phyloP scores from a whole-genome alignment of 192 early-diverging fungal species.

The Backusella westeae region DNA sequence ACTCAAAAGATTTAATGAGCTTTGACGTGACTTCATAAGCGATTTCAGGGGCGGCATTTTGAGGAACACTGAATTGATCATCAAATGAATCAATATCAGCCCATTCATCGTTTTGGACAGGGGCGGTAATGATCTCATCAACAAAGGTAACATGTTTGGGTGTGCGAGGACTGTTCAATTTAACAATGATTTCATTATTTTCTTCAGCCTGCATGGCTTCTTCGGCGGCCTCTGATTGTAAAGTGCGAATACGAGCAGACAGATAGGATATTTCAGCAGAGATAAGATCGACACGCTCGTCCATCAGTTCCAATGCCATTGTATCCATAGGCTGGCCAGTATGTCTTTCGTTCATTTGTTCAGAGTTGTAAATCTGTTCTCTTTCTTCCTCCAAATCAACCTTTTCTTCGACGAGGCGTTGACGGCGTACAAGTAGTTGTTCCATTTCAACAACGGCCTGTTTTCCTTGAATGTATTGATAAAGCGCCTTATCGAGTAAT shows the following conservation, averaged over 20 bases:
- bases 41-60: constrained; percentile 42
- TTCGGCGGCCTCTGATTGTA: constrained; percentile 50
- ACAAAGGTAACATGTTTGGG: constrained; percentile 34
- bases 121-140: constrained; percentile 29
- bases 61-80: constrained; percentile 32
- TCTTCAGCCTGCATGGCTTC: constrained; percentile 20
- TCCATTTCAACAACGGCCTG: constrained; percentile 53
- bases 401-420: constrained; percentile 46
- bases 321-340: constrained; percentile 23
- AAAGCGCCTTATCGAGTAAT: constrained; percentile 51
- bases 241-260: constrained; percentile 46
- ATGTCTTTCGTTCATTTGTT: constrained; percentile 27
- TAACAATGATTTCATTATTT: neutral
- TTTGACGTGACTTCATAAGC: constrained; percentile 49
- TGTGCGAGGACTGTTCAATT: constrained; percentile 1
- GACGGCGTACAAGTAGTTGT: constrained; percentile 42
- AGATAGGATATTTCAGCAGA: constrained; percentile 57
- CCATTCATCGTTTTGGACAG: constrained; percentile 25
- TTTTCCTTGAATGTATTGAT: constrained; percentile 51
- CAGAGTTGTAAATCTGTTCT: constrained; percentile 38
- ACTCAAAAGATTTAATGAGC: constrained; percentile 49
- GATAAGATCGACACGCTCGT: constrained; percentile 57
- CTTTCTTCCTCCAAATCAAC: constrained; percentile 49
- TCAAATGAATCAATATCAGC: constrained; percentile 35
- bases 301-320: constrained; percentile 45